Percentiles rank a stretch among this genome's conserved stretches.
These are phyloP conservation scores for Pseudogymnoascus sp. DNA, from an alignment of 2,329 filamentous ascomycete genomes.

Conservation along the genomic window DNA sequence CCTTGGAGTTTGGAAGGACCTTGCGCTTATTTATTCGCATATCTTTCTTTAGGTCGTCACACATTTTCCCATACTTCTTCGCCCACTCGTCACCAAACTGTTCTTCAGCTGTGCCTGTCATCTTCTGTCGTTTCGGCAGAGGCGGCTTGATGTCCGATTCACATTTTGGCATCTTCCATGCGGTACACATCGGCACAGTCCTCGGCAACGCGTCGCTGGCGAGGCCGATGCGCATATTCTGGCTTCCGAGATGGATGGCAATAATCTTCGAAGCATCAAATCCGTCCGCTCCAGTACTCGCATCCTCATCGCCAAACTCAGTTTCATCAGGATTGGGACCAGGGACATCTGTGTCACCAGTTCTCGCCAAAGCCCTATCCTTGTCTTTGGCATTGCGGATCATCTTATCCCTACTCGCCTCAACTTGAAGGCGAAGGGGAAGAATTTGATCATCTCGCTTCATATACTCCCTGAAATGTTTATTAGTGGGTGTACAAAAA, in stretches of 20 bases:
- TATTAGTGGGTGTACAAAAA: neutral
- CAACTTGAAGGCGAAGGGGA: constrained; percentile 77
- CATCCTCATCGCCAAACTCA: constrained; percentile 38
- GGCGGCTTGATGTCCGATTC: constrained; percentile 78
- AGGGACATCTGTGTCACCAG: constrained; percentile 57
- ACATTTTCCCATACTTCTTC: constrained; percentile 72
- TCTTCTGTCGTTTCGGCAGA: constrained; percentile 63
- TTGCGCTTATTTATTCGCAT: constrained; percentile 93
- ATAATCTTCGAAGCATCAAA: constrained; percentile 82
- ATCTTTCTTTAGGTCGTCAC: constrained; percentile 74
- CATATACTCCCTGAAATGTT: constrained; percentile 69
- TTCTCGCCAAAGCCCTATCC: constrained; percentile 74
- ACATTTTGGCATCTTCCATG: constrained; percentile 65
- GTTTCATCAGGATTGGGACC: constrained; percentile 49
- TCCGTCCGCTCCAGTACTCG: constrained; percentile 48
- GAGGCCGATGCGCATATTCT: constrained; percentile 88
- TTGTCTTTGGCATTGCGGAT: constrained; percentile 80
- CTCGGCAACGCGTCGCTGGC: constrained; percentile 94
- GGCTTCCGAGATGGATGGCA: constrained; percentile 89
- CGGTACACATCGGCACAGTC: constrained; percentile 87
- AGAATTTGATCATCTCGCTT: constrained; percentile 97
- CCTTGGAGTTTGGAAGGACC: constrained; percentile 94
- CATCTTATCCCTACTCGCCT: constrained; percentile 75
- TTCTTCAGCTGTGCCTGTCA: constrained; percentile 54
- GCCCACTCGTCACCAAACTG: constrained; percentile 78